Evolutionary conservation across 352 stramenopile genomes (phyloP).

Genomic region (Phytophthora tubulina): DNA sequence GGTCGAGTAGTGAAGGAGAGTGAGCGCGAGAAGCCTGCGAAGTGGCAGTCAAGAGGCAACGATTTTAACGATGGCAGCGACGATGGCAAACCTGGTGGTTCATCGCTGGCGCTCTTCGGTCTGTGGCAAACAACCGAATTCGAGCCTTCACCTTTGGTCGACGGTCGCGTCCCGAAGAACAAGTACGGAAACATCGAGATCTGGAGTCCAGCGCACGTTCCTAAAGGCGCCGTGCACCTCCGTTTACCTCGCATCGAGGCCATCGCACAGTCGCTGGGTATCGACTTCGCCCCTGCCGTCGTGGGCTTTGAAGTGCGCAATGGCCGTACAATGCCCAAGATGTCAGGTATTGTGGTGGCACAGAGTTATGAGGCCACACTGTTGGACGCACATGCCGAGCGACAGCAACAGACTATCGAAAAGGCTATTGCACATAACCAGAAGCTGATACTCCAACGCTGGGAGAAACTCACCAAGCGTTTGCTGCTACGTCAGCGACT

Average conservation of each 20-base stretch:
- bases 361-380: constrained; percentile 53
- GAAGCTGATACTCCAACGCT: constrained; percentile 64
- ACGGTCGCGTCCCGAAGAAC: constrained; percentile 85
- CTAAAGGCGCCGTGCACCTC: constrained; percentile 67
- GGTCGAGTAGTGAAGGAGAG: constrained; percentile 66
- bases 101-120: constrained; percentile 66
- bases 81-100: constrained; percentile 19
- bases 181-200: constrained; percentile 90
- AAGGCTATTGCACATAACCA: constrained; percentile 76
- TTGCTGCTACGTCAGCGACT: constrained; percentile 78
- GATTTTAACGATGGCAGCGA: constrained; percentile 18
- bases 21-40: constrained; percentile 65
- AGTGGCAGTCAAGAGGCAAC: constrained; percentile 49
- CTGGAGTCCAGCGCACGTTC: constrained; percentile 80
- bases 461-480: constrained; percentile 71
- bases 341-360: constrained; percentile 82
- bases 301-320: constrained; percentile 84
- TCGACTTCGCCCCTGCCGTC: constrained; percentile 85
- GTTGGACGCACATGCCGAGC: constrained; percentile 71
- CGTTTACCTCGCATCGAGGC: constrained; percentile 68
- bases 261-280: constrained; percentile 70
- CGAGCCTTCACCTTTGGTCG: constrained; percentile 55
- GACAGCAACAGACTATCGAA: constrained; percentile 76
- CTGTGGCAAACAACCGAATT: constrained; percentile 81
- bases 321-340: constrained; percentile 67